These are phyloP conservation scores for Hortaea werneckii DNA, from an alignment of 2,329 filamentous ascomycete species.

Conservation along the genomic window DNA sequence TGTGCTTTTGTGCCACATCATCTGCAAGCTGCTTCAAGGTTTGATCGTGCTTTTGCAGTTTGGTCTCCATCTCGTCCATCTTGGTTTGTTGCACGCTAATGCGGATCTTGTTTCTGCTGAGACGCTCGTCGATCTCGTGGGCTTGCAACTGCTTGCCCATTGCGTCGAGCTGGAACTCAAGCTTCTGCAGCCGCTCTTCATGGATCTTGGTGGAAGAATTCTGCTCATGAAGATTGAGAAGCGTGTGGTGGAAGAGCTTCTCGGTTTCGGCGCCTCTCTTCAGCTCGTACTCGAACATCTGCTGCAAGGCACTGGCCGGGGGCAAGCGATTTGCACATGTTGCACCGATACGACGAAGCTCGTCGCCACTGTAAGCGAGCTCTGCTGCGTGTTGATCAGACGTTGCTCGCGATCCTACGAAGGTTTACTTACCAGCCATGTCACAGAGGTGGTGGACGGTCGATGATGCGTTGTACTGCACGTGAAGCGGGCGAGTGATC, in stretches of 20 bases:
- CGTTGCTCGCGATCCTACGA: no score
- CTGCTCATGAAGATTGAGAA: conserved; percentile 12
- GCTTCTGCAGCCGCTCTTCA: conserved; percentile 6
- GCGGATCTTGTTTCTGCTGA: conserved; percentile 7
- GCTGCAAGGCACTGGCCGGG: conserved; percentile 15
- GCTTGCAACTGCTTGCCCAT: conserved; percentile 3
- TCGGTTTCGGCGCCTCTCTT: conserved; percentile 17
- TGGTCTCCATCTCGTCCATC: not conserved
- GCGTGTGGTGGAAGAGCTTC: conserved; percentile 16
- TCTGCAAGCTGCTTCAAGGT: not conserved
- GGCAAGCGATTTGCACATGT: conserved; percentile 12
- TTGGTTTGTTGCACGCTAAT: conserved; percentile 1
- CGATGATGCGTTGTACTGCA: no score
- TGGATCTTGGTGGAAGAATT: conserved; percentile 3
- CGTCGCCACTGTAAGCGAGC: conserved; percentile 4
- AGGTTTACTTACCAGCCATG: no score
- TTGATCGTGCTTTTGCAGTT: not conserved
- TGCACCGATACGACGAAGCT: conserved; percentile 10
- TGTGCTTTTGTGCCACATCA: not conserved
- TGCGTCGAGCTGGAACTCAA: conserved; percentile 6
- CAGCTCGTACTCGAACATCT: conserved; percentile 22
- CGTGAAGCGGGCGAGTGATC: no score
- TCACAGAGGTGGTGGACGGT: no score
- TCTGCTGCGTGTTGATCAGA: no score
- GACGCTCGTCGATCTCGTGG: conserved; percentile 8